Evolutionary conservation across 2,329 filamentous ascomycete species (phyloP), one percentile per base, ranked within the genome.

Genomic region (Colletotrichum salicis): DNA sequence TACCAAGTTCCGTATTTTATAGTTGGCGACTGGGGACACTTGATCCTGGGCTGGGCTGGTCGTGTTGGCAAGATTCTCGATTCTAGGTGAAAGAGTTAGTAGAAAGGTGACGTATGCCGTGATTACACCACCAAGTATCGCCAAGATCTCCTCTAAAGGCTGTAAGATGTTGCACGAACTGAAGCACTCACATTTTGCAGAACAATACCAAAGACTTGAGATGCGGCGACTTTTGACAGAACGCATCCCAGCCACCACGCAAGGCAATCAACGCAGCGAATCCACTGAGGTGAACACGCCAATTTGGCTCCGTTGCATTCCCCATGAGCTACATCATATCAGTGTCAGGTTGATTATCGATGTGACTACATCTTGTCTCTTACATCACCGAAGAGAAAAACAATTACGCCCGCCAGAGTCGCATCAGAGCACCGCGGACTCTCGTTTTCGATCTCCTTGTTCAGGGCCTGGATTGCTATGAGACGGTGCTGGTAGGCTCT

Each of bases 51-150:
- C 79, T 1, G 82, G 81, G 1, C 77, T 80, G 2, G 81, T 80
- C 5, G 82, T 83, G 67, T 84, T 80, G 5, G 76, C 80, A 2
- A 83, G 76, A 5, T 82, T 77, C 1, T 78, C 74, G 22, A 79
- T 56, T 60, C 81, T 82, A 5, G 19, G 19, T 7, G 8, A 22
- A 1, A 8, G 15, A 48, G 41, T 48, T 48, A 48, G 8, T 22
- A 48, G 19, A 19, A 35, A 48, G 41, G 19, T 22, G 41, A 48
- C 41, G 19, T 41, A 19, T 41, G 15, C 37, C 15, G 13, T 41
- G 41, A 48, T n/a, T 11, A 48, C 41, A 4, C 22, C 19, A 19
- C 41, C 19, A 48, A 48, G 41, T 19, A 48, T 6, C 7, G 41
- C 41, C 19, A n/a, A 35, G 33, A n/a, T n/a, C 3, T 48, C 4